Evolutionary conservation across 768 basidiomycete genomes (phyloP).

Genomic region (Kwoniella mangroviensis): DNA sequence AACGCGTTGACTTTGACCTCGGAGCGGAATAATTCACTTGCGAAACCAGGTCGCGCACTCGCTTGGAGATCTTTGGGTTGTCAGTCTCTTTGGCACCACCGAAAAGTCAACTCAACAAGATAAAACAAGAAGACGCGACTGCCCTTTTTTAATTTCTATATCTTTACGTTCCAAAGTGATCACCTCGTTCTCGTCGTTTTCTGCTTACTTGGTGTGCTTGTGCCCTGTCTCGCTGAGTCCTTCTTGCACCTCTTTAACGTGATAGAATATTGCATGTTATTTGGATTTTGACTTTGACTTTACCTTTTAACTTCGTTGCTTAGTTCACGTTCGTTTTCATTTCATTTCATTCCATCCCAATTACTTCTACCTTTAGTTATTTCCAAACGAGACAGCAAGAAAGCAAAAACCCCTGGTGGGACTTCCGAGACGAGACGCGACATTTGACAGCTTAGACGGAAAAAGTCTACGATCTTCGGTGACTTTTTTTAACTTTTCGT

Average conservation of each 20-base stretch:
- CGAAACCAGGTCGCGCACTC: too few relatives aligned
- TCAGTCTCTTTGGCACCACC: background rate
- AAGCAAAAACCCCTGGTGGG: conserved; percentile 14
- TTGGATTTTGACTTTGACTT: background rate
- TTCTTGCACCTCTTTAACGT: conserved; percentile 1
- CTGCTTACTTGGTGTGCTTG: background rate
- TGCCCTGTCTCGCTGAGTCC: conserved; percentile 6
- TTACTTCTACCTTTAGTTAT: background rate
- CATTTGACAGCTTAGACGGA: background rate
- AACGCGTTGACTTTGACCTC: background rate
- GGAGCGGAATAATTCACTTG: background rate
- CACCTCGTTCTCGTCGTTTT: background rate
- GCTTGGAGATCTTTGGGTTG: too few relatives aligned
- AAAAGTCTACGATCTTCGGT: conserved; percentile 8
- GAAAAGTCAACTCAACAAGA: background rate
- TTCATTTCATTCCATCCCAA: background rate
- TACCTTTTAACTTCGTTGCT: conserved; percentile 11
- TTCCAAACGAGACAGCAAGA: background rate
- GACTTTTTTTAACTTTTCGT: background rate
- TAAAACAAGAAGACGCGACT: conserved; percentile 20
- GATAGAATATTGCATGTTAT: background rate
- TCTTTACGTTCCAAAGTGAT: conserved; percentile 6
- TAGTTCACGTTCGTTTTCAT: conserved; percentile 7
- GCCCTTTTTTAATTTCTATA: conserved; percentile 12
- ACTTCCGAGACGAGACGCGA: conserved; percentile 14